phyloP scores from a whole-genome alignment of 2,329 filamentous ascomycete species.

The Penicillium expansum region DNA sequence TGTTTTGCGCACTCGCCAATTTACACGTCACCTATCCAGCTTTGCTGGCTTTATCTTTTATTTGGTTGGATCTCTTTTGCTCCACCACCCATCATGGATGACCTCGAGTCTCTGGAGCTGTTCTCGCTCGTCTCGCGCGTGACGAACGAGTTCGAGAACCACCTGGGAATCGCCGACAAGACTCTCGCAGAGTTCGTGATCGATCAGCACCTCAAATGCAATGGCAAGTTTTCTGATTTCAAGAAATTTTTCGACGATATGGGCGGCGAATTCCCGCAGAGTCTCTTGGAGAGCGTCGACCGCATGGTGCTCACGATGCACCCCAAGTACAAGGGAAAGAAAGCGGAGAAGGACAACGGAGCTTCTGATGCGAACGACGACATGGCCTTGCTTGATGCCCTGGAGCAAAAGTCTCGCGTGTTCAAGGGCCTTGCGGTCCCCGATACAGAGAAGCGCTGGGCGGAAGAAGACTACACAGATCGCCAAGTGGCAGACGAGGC shows the following conservation, averaged over 20 bases:
- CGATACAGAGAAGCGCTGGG: constrained; percentile 64
- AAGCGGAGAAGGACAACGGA: constrained; percentile 30
- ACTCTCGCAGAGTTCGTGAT: constrained; percentile 96
- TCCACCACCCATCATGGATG: constrained; percentile 64
- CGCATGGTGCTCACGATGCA: constrained; percentile 86
- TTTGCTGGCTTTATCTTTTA: not conserved
- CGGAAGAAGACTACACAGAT: constrained; percentile 48
- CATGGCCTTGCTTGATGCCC: constrained; percentile 42
- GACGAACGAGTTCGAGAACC: constrained; percentile 89
- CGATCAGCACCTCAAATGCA: constrained; percentile 75
- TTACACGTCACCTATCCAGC: not conserved
- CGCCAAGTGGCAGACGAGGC: constrained; percentile 32
- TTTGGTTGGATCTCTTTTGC: not conserved
- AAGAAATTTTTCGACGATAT: constrained; percentile 70
- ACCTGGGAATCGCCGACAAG: constrained; percentile 88
- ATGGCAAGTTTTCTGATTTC: constrained; percentile 66
- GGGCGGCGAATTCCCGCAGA: constrained; percentile 79
- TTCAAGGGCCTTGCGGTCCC: constrained; percentile 88
- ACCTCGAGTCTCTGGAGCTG: constrained; percentile 85
- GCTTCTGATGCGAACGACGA: constrained; percentile 44
- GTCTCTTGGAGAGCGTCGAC: constrained; percentile 87
- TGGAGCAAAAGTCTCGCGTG: constrained; percentile 76
- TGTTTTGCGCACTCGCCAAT: constrained; percentile 24
- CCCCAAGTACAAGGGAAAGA: constrained; percentile 72
- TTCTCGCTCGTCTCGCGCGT: constrained; percentile 94